Base-by-base conservation (phyloP, 805 yeast species). In the Metschnikowia cubensis region DNA sequence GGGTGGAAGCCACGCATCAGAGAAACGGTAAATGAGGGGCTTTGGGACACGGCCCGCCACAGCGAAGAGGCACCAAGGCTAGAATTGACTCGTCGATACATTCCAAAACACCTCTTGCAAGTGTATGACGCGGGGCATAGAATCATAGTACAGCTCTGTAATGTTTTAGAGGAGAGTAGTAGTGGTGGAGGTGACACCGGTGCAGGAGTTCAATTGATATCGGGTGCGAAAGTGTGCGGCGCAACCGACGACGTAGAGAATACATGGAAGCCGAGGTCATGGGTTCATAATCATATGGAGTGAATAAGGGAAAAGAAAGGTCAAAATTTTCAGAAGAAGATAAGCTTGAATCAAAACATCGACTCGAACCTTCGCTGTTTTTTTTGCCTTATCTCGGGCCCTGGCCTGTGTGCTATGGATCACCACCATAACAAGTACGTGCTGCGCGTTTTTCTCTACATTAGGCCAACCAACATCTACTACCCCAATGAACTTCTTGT, bases 401-500 rank as follows among this genome's bases (percentile, higher is more conserved):
- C 6, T 18, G 22, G 25, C 36, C 18, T 13, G 35, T 32, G 35
- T 20, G 29, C 14, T 41, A 8, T 4, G 22, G 17, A 11, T 6
- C 15, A 42, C 7, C 32, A 42, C 7, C 37, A 21, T 20, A 32
- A 42, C 31, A 32, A 20, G 41, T 22, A 38, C 41, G 31, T 18
- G n/a, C 37, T 21, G 45, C 45, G 45, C 45, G 45, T 20, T 42
- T 42, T 42, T 42, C 45, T 42, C 37, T 39, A 20, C 20, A 15
- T 11, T 34, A 39, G 21, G 42, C 42, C 42, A 25, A 25, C 17
- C 41, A 38, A 29, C 15, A 39, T 22, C 25, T 21, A 25, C 41
- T 25, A 44, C 46, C 6, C 31, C 47, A 34, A 85, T 85, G 91
- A 84, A 85, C 67, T 86, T 85, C 59, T 69, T 85, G n/a, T 67